Evolutionary conservation across 2,329 filamentous ascomycete genomes (phyloP).

Genomic region (Penicillium sp.): DNA sequence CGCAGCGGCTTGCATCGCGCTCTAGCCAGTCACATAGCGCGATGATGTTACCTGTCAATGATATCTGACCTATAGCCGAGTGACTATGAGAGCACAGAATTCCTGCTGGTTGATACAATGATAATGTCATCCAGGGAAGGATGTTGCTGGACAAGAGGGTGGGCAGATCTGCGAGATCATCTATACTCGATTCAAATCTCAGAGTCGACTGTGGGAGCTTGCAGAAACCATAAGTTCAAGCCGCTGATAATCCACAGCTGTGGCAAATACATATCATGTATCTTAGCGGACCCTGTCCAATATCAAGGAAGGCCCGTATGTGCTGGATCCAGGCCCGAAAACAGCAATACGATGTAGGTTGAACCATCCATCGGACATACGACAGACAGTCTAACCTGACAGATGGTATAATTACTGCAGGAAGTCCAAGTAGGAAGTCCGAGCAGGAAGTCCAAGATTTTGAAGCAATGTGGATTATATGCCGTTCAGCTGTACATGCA

Average conservation of each 20-base stretch:
- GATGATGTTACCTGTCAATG: conserved; percentile 17
- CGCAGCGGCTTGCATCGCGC: conserved; percentile 6
- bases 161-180: neutral
- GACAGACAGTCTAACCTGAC: conserved; percentile 7
- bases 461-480: conserved; percentile 10
- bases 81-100: conserved; percentile 7
- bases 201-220: conserved; percentile 3
- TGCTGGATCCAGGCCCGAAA: neutral
- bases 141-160: conserved; percentile 14
- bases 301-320: neutral
- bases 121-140: conserved; percentile 18
- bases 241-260: neutral
- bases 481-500: neutral
- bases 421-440: neutral
- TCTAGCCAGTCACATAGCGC: conserved; percentile 12
- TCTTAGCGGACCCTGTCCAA: neutral
- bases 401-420: neutral
- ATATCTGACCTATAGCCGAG: conserved; percentile 4
- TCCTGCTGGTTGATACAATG: conserved; percentile 1
- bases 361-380: neutral
- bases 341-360: conserved; percentile 5
- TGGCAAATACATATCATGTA: conserved; percentile 3
- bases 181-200: neutral
- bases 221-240: conserved; percentile 5
- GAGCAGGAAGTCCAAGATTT: neutral